Conservation (phyloP, 176 grass and related monocot genomes). For the Aegilops sharonensis region DNA sequence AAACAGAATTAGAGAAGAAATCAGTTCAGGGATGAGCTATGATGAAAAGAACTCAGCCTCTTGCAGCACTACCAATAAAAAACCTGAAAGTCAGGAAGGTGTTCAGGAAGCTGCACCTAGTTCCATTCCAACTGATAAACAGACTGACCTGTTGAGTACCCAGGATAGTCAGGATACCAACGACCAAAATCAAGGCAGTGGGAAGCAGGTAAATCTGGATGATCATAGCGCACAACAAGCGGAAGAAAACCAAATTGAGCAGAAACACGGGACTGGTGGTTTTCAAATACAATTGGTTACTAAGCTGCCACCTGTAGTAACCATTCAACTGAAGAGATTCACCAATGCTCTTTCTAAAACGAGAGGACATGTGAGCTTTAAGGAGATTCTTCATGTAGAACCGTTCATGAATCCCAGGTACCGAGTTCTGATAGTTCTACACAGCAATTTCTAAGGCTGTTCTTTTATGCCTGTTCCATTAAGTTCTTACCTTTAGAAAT, state of each 20-base stretch:
- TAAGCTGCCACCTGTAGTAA: constrained; percentile 55
- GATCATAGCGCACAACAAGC: background rate
- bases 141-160: background rate
- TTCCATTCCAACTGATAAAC: constrained; percentile 10
- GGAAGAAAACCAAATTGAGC: constrained; percentile 21
- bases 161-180: constrained; percentile 4
- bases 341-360: constrained; percentile 38
- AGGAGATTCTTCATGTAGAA: constrained; percentile 62
- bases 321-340: constrained; percentile 59
- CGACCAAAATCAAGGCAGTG: background rate
- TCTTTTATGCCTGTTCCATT: background rate
- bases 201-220: constrained; percentile 8
- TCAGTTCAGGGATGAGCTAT: constrained; percentile 20
- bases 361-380: constrained; percentile 51
- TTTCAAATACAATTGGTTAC: constrained; percentile 47
- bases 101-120: constrained; percentile 25
- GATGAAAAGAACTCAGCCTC: background rate
- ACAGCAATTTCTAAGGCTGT: background rate
- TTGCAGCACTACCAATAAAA: constrained; percentile 15
- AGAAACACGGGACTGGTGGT: constrained; percentile 24
- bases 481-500: background rate
- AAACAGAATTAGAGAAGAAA: background rate
- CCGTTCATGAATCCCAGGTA: constrained; percentile 74
- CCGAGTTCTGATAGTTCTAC: background rate
- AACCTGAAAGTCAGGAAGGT: constrained; percentile 18